Base-by-base conservation (phyloP, 2,329 filamentous ascomycete genomes). In the Rhytidhysteron rufulum region DNA sequence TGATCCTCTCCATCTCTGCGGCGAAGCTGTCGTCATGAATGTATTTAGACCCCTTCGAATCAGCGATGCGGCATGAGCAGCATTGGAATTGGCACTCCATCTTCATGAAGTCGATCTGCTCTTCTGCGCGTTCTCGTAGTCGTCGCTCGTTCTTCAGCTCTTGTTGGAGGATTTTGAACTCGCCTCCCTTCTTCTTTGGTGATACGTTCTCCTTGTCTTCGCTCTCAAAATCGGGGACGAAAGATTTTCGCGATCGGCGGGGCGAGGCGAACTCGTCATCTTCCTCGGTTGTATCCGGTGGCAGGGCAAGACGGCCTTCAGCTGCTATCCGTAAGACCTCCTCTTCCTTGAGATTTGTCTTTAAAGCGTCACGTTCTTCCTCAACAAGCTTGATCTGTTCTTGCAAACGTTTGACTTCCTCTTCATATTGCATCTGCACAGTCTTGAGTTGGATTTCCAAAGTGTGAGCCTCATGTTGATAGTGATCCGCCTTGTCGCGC, bases 41-140 rank as follows among this genome's bases (percentile, higher is more conserved):
- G 52, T 68, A 57, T 41, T 61, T 39, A 60, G 60, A 63, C 58
- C 65, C 52, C 33, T 63, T 53, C 34, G 57, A 55, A 48, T 66
- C 59, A 9, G 62, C 60, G 51, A 67, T 61, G 45, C 54, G 75
- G 57, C 82, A 84, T 1, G 76, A 70, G 67, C 85, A 88, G 63
- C 77, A 80, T 34, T 77, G 74, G 48, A 89, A 75, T 36, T 80
- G 74, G 60, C 84, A 88, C 60, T 91, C 86, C 40, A 85, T 77
- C 56, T 86, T 79, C 58, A 90, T 71, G 62, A 88, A 90, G 22
- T 89, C 83, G 34, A 88, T 73, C 55, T 85, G 79, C 44, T 88
- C 85, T 47, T 84, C 73, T 0, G 85, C 83, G 6, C 83, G 77
- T 46, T 85, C 75, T 8, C 85, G 82, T 40, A 83, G 73, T 56